Evolutionary conservation across 2,329 filamentous ascomycete genomes (phyloP).

Genomic region (Westerdykella ornata): DNA sequence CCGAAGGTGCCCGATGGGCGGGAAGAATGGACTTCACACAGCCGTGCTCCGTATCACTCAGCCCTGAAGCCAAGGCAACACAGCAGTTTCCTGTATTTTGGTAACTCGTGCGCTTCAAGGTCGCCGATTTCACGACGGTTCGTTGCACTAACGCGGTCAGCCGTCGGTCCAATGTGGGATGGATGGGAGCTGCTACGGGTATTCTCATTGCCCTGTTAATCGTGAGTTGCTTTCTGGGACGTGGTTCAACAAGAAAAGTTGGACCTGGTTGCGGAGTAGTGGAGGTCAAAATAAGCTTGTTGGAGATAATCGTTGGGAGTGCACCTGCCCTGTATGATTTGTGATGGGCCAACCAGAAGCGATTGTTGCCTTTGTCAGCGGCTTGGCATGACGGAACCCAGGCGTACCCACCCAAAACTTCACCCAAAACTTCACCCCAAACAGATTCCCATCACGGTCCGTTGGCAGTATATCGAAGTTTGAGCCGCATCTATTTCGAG

Average conservation of each 20-base stretch:
- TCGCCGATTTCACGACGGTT: slow-evolving; percentile 20
- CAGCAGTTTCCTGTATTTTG: slow-evolving; percentile 5
- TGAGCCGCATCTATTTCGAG: too few relatives aligned
- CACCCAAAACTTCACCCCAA: too few relatives aligned
- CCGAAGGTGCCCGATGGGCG: slow-evolving; percentile 3
- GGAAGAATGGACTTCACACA: slow-evolving; percentile 4
- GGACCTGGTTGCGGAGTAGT: too few relatives aligned
- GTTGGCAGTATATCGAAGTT: too few relatives aligned
- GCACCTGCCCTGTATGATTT: too few relatives aligned
- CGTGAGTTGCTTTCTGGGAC: slow-evolving; percentile 2
- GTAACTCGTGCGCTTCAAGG: slow-evolving; percentile 14
- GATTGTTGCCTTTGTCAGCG: too few relatives aligned
- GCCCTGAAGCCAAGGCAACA: slow-evolving; percentile 7
- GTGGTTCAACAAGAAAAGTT: slow-evolving; percentile 10
- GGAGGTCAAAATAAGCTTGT: too few relatives aligned
- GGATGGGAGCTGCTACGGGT: slow-evolving; percentile 12
- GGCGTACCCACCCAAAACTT: too few relatives aligned
- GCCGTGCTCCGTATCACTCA: background rate
- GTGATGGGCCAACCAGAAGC: too few relatives aligned
- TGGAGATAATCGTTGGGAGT: too few relatives aligned
- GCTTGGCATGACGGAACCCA: too few relatives aligned
- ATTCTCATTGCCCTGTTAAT: slow-evolving; percentile 24
- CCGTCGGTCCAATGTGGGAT: slow-evolving; percentile 4
- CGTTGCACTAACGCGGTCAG: slow-evolving; percentile 15
- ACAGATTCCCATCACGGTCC: too few relatives aligned